Conservation (phyloP, 164 flowering plant genomes). For the Tinospora cordifolia region DNA sequence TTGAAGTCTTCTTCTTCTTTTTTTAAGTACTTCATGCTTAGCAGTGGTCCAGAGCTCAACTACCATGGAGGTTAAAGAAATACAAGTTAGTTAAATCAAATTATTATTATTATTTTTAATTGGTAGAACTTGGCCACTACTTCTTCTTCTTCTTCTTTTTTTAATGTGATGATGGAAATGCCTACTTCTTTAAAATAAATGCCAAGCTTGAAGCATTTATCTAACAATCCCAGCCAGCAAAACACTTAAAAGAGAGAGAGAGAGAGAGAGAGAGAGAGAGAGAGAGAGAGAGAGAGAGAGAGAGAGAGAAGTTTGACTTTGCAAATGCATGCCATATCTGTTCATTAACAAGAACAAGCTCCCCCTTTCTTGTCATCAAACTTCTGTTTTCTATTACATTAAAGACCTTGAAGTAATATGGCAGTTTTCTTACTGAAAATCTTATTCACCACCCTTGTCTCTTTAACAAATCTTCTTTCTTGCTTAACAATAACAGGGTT, state of each 20-base stretch:
- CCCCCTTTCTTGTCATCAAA: neutral
- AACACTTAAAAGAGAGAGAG: neutral
- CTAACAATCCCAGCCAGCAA: neutral
- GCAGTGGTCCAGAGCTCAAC: too few relatives aligned
- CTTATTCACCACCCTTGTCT: neutral
- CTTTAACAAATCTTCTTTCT: neutral
- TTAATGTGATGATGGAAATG: neutral
- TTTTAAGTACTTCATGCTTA: too few relatives aligned
- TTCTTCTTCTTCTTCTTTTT: neutral
- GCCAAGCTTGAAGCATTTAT: neutral
- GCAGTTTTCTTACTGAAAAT: constrained; percentile 1
- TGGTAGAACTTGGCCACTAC: neutral
- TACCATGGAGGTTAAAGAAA: neutral
- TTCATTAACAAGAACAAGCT: neutral
- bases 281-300: neutral
- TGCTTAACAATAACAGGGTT: neutral
- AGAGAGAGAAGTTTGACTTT: neutral
- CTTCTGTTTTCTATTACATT: neutral
- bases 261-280: neutral
- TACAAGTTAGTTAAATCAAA: neutral
- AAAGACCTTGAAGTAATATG: neutral
- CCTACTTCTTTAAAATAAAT: neutral
- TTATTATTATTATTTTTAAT: neutral
- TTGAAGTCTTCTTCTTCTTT: too few relatives aligned
- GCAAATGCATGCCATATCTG: neutral